Percentiles rank a stretch among this genome's conserved stretches.
Evolutionary conservation across 371 early-diverging fungal species (phyloP).

Genomic region (Capniomyces stellatus): DNA sequence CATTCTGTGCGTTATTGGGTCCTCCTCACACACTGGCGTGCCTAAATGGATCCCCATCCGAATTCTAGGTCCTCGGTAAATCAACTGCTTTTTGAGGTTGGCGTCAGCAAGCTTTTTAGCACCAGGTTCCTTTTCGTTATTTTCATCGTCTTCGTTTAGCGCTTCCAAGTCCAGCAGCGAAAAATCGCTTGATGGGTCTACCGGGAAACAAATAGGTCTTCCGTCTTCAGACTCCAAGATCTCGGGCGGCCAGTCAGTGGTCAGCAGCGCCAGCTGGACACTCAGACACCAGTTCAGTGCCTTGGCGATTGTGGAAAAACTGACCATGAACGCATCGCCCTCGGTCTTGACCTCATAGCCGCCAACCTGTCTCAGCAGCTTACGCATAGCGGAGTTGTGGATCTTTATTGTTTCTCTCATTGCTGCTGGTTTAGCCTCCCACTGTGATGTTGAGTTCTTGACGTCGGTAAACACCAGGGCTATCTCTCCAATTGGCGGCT

Average conservation of each 20-base stretch:
- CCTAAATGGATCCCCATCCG: constrained; percentile 95
- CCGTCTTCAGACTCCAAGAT: constrained; percentile 65
- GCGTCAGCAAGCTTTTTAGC: constrained; percentile 3
- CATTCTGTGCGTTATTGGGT: constrained; percentile 81
- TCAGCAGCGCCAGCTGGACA: constrained; percentile 65
- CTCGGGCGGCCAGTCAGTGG: constrained; percentile 84
- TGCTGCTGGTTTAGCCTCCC: constrained; percentile 71
- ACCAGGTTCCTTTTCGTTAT: background rate
- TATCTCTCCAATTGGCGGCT: constrained; percentile 71
- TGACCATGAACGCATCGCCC: constrained; percentile 93
- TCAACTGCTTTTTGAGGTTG: constrained; percentile 23
- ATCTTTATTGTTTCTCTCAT: constrained; percentile 81
- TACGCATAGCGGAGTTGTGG: constrained; percentile 74
- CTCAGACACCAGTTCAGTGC: constrained; percentile 83
- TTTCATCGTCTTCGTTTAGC: constrained; percentile 9
- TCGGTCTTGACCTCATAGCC: constrained; percentile 97
- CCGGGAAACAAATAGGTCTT: constrained; percentile 37
- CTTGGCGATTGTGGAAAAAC: constrained; percentile 66
- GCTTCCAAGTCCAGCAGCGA: constrained; percentile 11
- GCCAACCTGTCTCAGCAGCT: constrained; percentile 58
- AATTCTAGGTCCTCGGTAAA: constrained; percentile 77
- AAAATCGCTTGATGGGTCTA: constrained; percentile 1
- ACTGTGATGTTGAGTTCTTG: constrained; percentile 82
- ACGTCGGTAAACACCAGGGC: constrained; percentile 92
- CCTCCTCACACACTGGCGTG: constrained; percentile 72